Evolutionary conservation across 2,329 filamentous ascomycete genomes (phyloP).

Genomic region (Ceratocystis destructans): DNA sequence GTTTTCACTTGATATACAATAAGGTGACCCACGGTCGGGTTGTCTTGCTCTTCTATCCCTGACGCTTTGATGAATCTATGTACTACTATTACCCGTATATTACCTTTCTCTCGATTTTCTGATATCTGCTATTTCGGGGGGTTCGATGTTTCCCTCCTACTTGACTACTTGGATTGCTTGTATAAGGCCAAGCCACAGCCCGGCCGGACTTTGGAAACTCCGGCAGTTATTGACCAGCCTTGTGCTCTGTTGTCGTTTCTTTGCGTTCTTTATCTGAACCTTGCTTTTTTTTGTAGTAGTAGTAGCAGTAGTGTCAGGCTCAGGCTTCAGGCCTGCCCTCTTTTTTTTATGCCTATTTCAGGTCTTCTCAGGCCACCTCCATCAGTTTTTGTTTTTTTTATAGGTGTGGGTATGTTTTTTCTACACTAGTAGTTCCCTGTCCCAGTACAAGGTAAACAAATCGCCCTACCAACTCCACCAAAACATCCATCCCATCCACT

Average conservation of each 20-base stretch:
- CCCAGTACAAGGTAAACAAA: neutral
- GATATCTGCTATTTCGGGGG: too few relatives aligned
- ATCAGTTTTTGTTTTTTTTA: neutral
- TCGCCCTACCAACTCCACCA: constrained; percentile 4
- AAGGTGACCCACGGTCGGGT: neutral
- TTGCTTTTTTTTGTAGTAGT: neutral
- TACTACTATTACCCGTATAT: neutral
- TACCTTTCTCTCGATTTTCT: neutral
- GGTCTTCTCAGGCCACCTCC: neutral
- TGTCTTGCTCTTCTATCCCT: neutral
- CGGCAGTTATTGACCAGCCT: too few relatives aligned
- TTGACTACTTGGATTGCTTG: neutral
- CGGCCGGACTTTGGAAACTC: too few relatives aligned
- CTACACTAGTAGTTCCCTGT: neutral
- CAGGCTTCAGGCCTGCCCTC: neutral
- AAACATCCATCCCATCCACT: neutral
- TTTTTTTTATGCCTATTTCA: neutral
- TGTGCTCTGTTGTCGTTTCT: too few relatives aligned
- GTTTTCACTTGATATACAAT: neutral
- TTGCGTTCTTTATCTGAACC: neutral
- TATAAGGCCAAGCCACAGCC: too few relatives aligned
- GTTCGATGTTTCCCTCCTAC: too few relatives aligned
- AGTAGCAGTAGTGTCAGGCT: neutral
- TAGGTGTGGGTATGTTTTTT: neutral
- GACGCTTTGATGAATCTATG: neutral